Evolutionary conservation across 1,139 yeast genomes (phyloP).

Genomic region (Pichia norvegensis): DNA sequence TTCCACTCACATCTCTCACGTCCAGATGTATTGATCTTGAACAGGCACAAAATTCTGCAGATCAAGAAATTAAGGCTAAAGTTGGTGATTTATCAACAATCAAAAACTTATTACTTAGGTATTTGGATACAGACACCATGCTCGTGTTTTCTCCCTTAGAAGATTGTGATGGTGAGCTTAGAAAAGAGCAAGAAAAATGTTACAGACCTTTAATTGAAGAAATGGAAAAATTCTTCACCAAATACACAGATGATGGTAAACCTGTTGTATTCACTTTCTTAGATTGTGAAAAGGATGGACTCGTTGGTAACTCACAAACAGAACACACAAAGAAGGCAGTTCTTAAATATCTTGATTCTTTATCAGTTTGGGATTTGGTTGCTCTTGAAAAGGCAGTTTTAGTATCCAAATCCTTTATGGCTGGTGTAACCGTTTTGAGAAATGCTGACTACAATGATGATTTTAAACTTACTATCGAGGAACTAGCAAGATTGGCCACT

Average conservation of each 20-base stretch:
- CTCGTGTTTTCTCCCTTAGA: slow-evolving; percentile 73
- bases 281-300: slow-evolving; percentile 75
- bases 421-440: slow-evolving; percentile 46
- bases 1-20: slow-evolving; percentile 82
- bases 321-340: slow-evolving; percentile 57
- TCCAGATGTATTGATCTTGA: slow-evolving; percentile 76
- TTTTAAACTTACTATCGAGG: slow-evolving; percentile 43
- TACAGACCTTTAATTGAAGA: slow-evolving; percentile 68
- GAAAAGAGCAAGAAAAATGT: slow-evolving; percentile 65
- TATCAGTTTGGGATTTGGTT: slow-evolving; percentile 71
- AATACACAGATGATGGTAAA: slow-evolving; percentile 31
- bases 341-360: slow-evolving; percentile 50
- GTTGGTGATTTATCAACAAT: slow-evolving; percentile 54
- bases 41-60: slow-evolving; percentile 30
- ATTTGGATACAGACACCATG: slow-evolving; percentile 89
- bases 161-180: slow-evolving; percentile 77
- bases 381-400: slow-evolving; percentile 84
- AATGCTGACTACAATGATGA: slow-evolving; percentile 26
- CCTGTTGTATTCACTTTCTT: slow-evolving; percentile 44
- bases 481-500: slow-evolving; percentile 68
- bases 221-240: slow-evolving; percentile 55
- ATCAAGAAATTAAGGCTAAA: slow-evolving; percentile 46
- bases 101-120: slow-evolving; percentile 55
- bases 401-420: slow-evolving; percentile 76
- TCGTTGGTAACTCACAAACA: slow-evolving; percentile 71